Base-by-base conservation (phyloP, 1,139 yeast species). In the Spathaspora sp. region DNA sequence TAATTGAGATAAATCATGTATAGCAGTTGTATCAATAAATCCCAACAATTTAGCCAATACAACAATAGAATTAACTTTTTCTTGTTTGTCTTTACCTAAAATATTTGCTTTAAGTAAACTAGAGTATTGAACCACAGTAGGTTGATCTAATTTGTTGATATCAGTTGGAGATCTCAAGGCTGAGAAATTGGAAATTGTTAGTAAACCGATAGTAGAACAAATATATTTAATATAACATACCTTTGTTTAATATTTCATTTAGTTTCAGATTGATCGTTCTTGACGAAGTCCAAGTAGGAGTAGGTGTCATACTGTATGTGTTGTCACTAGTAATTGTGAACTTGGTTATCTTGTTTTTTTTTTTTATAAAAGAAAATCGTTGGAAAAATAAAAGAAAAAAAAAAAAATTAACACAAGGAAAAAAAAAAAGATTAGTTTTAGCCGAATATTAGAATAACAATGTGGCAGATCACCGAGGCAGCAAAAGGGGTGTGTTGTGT, bases 1-100 rank as follows among this genome's bases (percentile, higher is more conserved):
- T 50, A 76, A 68, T n/a, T 66, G 71, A 43, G 72, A 68, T n/a
- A 38, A 38, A 24, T 38, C 40, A n/a, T 38, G 29, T 10, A 38
- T 23, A 10, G 74, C 65, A 20, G 63, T 63, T 1, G 77, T 74
- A 11, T 74, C 74, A 20, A 73, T 59, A 50, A 74, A 71, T 47
- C 80, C 84, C 45, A 79, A 64, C 31, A 76, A 65, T 54, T 78
- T 80, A 29, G 83, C 81, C 47, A 80, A 63, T 7, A 79, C 80
- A 11, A 79, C 80, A 9, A 80, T 78, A 16, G 76, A 70, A 57
- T 79, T 79, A 47, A 78, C 78, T 54, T 75, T 76, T 51, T 78
- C 82, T 53, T 76, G 76, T 51, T 77, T 76, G 51, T 75, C 79
- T 47, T 67, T 67, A 11, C 80, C 80, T 47, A 74, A 59, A 43